Evolutionary conservation across 345 rosid genomes (phyloP), one percentile per base, ranked within the genome.

Genomic region (Gossypium sturtianum): DNA sequence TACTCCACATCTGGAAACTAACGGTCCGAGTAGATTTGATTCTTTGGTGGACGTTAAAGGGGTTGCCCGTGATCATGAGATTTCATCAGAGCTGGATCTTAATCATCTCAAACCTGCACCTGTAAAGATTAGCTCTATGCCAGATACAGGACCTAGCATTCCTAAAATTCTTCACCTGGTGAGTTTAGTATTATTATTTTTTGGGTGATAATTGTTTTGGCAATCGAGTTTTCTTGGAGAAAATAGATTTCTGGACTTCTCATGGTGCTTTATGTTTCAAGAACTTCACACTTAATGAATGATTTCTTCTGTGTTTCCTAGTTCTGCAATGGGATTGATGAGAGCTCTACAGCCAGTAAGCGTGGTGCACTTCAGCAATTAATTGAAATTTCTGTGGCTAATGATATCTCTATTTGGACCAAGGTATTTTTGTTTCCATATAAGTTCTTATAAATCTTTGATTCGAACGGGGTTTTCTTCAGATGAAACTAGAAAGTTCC

Each of bases 141-240:
- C 82, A 38, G 97, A 91, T 65, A 71, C 87, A 63, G 93, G 89
- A 27, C 94, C 98, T 81, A 96, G 99, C 89, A 90, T 96, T 82
- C 97, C 98, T 71, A 97, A 96, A 87, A 87, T 91, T 87, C 92
- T 96, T 83, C 94, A 96, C 83, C 82, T 88, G 94, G 99, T 95
- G 70, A 87, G 89, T 71, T 84, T 38, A 53, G 49, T 53, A 23
- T 12, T 49, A 27, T 17, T 57, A 54, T 65, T 72, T 11, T 58
- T 34, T 34, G 57, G 22, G 9, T 48, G 29, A 27, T 71, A 47
- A 15, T 20, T 62, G 22, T 17, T 58, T 23, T 65, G 29, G 23
- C 6, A 48, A 63, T 61, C 41, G 48, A 74, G 44, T 70, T 52
- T 48, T 4, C 49, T n/a, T 61, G 70, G n/a, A 66, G 48, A 16